Evolutionary conservation across 306 rosid species (phyloP).

Genomic region (Dalbergia cochinchinensis): DNA sequence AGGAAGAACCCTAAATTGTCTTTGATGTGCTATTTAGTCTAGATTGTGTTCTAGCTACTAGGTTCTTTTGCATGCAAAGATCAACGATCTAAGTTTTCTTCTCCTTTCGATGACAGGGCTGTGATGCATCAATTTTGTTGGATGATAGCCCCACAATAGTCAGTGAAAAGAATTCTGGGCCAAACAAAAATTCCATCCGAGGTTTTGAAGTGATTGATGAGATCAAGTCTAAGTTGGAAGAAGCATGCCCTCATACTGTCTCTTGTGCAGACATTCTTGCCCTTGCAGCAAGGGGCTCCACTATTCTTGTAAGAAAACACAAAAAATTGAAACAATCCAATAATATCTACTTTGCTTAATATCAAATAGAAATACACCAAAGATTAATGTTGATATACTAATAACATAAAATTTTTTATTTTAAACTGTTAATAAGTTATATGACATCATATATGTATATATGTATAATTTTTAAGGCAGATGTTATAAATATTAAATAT

Average conservation of each 20-base stretch:
- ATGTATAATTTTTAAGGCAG: background rate
- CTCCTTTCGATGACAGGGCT: slow-evolving; percentile 59
- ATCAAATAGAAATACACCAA: background rate
- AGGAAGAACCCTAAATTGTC: background rate
- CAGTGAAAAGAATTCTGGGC: slow-evolving; percentile 74
- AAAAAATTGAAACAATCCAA: background rate
- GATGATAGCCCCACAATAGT: slow-evolving; percentile 61
- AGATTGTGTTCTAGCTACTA: background rate
- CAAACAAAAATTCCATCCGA: slow-evolving; percentile 79
- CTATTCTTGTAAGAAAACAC: slow-evolving; percentile 61
- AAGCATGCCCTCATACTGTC: slow-evolving; percentile 75
- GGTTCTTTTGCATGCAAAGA: background rate
- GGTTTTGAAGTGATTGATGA: slow-evolving; percentile 83
- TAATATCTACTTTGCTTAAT: background rate
- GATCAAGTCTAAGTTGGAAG: slow-evolving; percentile 78
- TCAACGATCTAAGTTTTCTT: background rate
- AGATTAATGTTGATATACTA: background rate
- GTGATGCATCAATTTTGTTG: slow-evolving; percentile 79
- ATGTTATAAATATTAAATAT: too few species aligned
- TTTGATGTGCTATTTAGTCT: background rate
- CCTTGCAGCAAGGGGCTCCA: slow-evolving; percentile 84
- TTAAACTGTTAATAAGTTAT: background rate
- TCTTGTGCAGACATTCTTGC: slow-evolving; percentile 91
- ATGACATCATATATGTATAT: background rate
- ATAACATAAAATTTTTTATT: background rate